Base-by-base conservation (phyloP, 176 grass and related monocot genomes). In the Pontederia paniculata region DNA sequence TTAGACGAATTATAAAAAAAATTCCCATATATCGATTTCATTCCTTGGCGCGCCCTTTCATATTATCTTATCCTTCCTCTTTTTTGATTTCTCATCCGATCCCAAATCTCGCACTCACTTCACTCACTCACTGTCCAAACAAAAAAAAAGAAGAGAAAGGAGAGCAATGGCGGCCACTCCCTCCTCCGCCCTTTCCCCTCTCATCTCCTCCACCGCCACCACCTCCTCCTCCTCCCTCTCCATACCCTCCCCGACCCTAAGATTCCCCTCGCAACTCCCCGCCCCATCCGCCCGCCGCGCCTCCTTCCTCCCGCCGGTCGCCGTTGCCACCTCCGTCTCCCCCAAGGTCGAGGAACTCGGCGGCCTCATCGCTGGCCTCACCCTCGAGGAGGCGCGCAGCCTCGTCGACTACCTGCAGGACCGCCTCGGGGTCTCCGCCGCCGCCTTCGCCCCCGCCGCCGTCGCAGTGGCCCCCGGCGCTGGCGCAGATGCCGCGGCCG, bases 271-370 rank as follows among this genome's bases (percentile, higher is more conserved):
- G 5, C 48, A 50, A n/a, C 48, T n/a, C 48, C 48, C n/a, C 14
- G 15, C 15, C 48, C 12, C n/a, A 5, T 12, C n/a, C 48, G 12
- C 48, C 15, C 48, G 48, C 48, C 15, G 48, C 48, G 42, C 42
- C 17, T 8, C 1, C 59, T 9, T 12, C 17, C 59, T 44, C 10
- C 17, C 17, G 41, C 3, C 10, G 16, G 19, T 45, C 9, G 17
- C 17, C 8, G 76, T 10, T 67, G 67, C 60, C 60, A 67, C 17
- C 60, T 60, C 62, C 62, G 65, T 9, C 60, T 79, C 48, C 71
- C 52, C 65, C 54, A 68, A 23, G 63, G 47, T 47, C 53, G 43
- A 65, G 43, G 25, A 45, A 0, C 44, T 72, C 10, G 53, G 56
- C 23, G 60, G 60, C 9, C 52, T 78, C 23, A 41, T 63, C 3